Percentiles rank a stretch among this genome's conserved stretches.
These are phyloP conservation scores for Backusella tarrabulga DNA, from an alignment of 192 early-diverging fungal species.

Conservation along the genomic window DNA sequence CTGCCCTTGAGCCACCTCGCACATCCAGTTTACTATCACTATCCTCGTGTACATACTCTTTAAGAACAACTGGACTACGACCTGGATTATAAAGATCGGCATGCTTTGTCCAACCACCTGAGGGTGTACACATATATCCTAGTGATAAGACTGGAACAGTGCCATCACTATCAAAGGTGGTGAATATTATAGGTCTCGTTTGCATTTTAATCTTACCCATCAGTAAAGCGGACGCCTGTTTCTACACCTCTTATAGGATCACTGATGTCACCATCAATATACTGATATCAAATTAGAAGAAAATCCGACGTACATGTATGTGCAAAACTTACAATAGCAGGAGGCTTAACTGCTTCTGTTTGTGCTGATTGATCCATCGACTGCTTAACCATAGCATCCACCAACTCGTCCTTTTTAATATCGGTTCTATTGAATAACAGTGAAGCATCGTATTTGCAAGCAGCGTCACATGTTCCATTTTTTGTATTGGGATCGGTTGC, in stretches of 20 bases:
- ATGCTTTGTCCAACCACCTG: slow-evolving; percentile 72
- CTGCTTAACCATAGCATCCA: slow-evolving; percentile 14
- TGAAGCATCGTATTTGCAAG: neutral
- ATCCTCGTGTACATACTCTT: slow-evolving; percentile 66
- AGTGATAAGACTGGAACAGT: slow-evolving; percentile 85
- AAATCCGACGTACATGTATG: neutral
- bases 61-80: slow-evolving; percentile 63
- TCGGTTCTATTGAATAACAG: slow-evolving; percentile 7
- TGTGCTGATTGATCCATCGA: slow-evolving; percentile 18
- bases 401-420: neutral
- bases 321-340: slow-evolving; percentile 7
- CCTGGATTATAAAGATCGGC: slow-evolving; percentile 76
- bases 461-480: slow-evolving; percentile 8
- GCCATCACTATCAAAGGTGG: slow-evolving; percentile 63
- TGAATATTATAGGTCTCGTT: neutral
- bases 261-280: slow-evolving; percentile 54
- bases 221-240: slow-evolving; percentile 64
- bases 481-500: slow-evolving; percentile 33
- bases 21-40: slow-evolving; percentile 59
- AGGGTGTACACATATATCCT: slow-evolving; percentile 83
- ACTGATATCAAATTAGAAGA: slow-evolving; percentile 10
- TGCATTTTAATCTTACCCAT: slow-evolving; percentile 49
- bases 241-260: slow-evolving; percentile 60
- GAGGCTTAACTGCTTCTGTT: neutral
- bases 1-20: slow-evolving; percentile 71